Percentiles rank a stretch among this genome's conserved stretches.
These are phyloP conservation scores for Blepharisma japonicum DNA, from an alignment of 73 alveolate genomes.

Conservation along the genomic window DNA sequence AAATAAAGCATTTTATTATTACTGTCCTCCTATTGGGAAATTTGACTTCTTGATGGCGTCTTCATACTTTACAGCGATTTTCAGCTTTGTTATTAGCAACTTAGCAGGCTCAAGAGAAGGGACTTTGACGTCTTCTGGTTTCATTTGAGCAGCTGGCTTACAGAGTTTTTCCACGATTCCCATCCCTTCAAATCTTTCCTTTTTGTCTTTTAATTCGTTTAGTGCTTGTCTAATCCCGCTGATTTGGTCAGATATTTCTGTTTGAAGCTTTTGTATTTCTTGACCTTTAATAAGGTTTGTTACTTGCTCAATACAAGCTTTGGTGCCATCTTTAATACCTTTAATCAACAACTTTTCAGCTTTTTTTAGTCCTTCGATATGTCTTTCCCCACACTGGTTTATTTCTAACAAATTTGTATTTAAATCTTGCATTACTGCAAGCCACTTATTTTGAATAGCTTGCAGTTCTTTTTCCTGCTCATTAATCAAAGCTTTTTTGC, in stretches of 20 bases:
- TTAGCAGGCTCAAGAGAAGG: no score
- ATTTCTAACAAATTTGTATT: background rate
- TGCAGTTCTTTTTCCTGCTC: background rate
- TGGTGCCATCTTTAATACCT: background rate
- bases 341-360: background rate
- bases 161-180: background rate
- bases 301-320: background rate
- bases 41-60: no score
- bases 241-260: background rate
- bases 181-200: background rate
- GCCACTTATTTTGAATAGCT: background rate
- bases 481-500: background rate
- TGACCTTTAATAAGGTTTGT: background rate
- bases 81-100: no score
- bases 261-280: background rate
- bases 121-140: no score
- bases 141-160: background rate
- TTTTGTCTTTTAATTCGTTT: background rate
- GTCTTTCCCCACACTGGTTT: background rate
- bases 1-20: no score
- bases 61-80: no score
- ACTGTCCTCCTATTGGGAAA: no score
- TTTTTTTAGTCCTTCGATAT: background rate
- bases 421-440: background rate
- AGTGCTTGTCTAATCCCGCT: background rate